phyloP scores from a whole-genome alignment of 345 rosid genomes.

The Bretschneidera sinensis region DNA sequence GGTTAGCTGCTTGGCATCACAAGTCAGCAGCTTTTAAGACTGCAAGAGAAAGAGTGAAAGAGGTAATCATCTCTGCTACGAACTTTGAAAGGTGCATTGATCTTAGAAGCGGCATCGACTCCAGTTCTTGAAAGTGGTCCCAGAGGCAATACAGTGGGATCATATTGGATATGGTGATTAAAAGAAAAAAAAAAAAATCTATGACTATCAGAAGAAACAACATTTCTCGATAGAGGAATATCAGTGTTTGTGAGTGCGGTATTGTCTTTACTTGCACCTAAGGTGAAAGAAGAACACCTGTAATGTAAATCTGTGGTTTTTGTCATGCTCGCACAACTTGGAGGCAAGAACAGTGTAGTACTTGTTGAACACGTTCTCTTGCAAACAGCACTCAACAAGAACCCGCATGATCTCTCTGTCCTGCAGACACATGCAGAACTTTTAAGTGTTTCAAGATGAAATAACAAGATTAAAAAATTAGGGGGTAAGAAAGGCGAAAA shows the following conservation, averaged over 20 bases:
- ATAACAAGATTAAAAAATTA: too few relatives aligned
- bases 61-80: conserved; percentile 69
- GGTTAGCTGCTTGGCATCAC: conserved; percentile 45
- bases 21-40: conserved; percentile 66
- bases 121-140: conserved; percentile 87
- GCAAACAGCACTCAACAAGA: conserved; percentile 81
- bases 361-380: conserved; percentile 82
- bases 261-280: too few relatives aligned
- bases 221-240: too few relatives aligned
- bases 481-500: too few relatives aligned
- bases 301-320: conserved; percentile 80
- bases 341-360: conserved; percentile 74
- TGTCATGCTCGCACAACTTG: conserved; percentile 80
- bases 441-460: not conserved
- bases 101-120: conserved; percentile 61
- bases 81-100: conserved; percentile 90
- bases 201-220: too few relatives aligned
- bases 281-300: conserved; percentile 43
- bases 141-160: conserved; percentile 66
- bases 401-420: conserved; percentile 95
- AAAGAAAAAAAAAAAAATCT: not conserved
- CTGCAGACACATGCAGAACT: conserved; percentile 26
- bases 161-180: not conserved
- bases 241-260: too few relatives aligned
- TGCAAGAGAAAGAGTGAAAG: conserved; percentile 67